phyloP scores from a whole-genome alignment of 2,329 filamentous ascomycete genomes.

The Eutypella sp. region DNA sequence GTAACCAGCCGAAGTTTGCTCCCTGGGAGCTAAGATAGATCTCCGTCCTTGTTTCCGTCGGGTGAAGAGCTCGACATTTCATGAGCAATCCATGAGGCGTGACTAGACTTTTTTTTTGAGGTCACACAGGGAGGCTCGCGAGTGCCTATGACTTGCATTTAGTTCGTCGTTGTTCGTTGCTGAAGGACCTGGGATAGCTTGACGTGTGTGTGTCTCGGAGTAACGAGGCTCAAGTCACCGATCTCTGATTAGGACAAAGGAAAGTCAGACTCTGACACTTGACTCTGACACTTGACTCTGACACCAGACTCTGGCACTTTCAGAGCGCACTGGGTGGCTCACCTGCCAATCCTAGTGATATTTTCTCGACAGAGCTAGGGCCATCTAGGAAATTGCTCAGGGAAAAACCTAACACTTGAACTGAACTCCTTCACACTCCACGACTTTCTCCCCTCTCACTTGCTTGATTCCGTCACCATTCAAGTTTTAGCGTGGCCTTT shows the following conservation, averaged over 20 bases:
- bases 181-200: neutral
- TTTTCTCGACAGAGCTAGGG: too few species aligned
- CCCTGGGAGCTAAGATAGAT: neutral
- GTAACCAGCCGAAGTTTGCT: neutral
- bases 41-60: neutral
- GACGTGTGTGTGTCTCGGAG: neutral
- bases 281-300: neutral
- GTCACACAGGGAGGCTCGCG: neutral
- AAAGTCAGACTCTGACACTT: neutral
- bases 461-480: neutral
- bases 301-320: too few species aligned
- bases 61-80: neutral
- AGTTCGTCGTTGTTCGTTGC: neutral
- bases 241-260: neutral
- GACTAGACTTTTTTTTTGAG: neutral
- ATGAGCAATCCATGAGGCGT: neutral
- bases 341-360: too few species aligned
- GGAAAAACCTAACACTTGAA: too few species aligned
- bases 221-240: neutral
- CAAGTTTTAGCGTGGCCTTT: neutral
- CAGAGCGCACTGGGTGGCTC: too few species aligned
- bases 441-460: neutral
- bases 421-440: neutral
- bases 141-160: neutral
- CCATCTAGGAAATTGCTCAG: too few species aligned